Evolutionary conservation across 2,329 filamentous ascomycete species (phyloP).

Genomic region (Aspergillus calidoustus): DNA sequence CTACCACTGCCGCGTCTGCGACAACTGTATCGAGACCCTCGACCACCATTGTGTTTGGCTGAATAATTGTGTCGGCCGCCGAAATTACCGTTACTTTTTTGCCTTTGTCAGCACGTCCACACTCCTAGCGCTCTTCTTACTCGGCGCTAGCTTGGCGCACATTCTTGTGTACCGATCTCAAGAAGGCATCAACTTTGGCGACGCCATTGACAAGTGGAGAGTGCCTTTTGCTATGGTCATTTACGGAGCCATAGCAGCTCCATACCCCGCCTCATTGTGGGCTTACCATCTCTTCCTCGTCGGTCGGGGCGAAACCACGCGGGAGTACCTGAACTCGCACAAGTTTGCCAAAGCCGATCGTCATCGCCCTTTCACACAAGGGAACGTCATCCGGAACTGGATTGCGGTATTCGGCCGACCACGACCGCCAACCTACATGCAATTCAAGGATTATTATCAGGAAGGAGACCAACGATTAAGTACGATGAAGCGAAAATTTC

Average conservation of each 20-base stretch:
- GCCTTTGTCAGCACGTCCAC: constrained; percentile 83
- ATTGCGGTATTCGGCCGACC: constrained; percentile 80
- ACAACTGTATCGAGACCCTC: constrained; percentile 96
- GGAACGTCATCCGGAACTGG: constrained; percentile 76
- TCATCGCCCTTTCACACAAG: constrained; percentile 87
- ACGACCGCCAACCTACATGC: constrained; percentile 83
- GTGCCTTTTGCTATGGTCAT: constrained; percentile 89
- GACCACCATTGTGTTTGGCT: constrained; percentile 99
- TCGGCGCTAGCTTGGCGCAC: constrained; percentile 79
- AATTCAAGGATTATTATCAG: constrained; percentile 77
- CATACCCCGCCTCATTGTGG: constrained; percentile 83
- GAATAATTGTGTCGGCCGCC: constrained; percentile 95
- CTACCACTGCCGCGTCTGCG: constrained; percentile 94
- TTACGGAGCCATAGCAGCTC: constrained; percentile 73
- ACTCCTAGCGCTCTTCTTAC: constrained; percentile 74
- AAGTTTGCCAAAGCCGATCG: constrained; percentile 93
- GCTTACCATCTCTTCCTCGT: constrained; percentile 92
- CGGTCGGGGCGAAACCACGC: constrained; percentile 87
- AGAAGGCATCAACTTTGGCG: constrained; percentile 68
- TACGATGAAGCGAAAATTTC: constrained; percentile 57
- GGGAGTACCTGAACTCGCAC: constrained; percentile 94
- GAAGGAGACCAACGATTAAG: constrained; percentile 86
- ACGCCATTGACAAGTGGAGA: constrained; percentile 71
- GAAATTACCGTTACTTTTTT: constrained; percentile 98
- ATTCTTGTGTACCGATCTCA: constrained; percentile 72